phyloP scores from a whole-genome alignment of 2,329 filamentous ascomycete species.

The Arthrobotrys iridis region DNA sequence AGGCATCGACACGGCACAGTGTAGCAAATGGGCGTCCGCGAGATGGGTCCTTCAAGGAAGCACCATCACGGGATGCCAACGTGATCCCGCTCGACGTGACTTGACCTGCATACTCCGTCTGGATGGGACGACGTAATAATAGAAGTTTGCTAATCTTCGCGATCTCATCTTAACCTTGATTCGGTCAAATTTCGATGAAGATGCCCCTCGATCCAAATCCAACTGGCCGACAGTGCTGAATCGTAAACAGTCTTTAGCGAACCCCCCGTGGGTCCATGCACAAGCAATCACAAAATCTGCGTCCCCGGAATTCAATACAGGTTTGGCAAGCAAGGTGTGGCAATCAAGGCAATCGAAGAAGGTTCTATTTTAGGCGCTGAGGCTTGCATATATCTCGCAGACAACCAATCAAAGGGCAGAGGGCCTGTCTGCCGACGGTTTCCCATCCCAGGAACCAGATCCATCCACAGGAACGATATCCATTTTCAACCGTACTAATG shows the following conservation, averaged over 20 bases:
- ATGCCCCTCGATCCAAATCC: not conserved
- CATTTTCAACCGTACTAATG: not conserved
- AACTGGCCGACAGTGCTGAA: not conserved
- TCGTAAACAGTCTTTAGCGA: constrained; percentile 22
- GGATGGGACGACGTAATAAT: constrained; percentile 29
- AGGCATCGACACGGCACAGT: constrained; percentile 17
- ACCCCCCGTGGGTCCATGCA: constrained; percentile 29
- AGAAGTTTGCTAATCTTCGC: constrained; percentile 24
- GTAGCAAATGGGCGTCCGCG: constrained; percentile 23
- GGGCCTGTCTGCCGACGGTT: constrained; percentile 3
- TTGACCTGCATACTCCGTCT: constrained; percentile 22
- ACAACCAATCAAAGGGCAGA: constrained; percentile 20
- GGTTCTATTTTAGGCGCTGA: constrained; percentile 53
- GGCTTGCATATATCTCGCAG: constrained; percentile 35
- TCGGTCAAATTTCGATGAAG: constrained; percentile 11
- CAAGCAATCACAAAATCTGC: constrained; percentile 4
- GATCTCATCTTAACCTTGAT: constrained; percentile 14
- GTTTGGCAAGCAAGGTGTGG: constrained; percentile 11
- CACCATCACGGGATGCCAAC: constrained; percentile 38
- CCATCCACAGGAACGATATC: constrained; percentile 16
- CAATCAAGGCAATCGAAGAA: constrained; percentile 22
- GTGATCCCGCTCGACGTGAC: constrained; percentile 29
- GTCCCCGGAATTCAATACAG: not conserved
- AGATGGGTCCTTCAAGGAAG: constrained; percentile 17
- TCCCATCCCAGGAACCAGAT: constrained; percentile 47